These are phyloP conservation scores for Stenogyne calaminthoides DNA, from an alignment of 305 asterid genomes.

Conservation along the genomic window DNA sequence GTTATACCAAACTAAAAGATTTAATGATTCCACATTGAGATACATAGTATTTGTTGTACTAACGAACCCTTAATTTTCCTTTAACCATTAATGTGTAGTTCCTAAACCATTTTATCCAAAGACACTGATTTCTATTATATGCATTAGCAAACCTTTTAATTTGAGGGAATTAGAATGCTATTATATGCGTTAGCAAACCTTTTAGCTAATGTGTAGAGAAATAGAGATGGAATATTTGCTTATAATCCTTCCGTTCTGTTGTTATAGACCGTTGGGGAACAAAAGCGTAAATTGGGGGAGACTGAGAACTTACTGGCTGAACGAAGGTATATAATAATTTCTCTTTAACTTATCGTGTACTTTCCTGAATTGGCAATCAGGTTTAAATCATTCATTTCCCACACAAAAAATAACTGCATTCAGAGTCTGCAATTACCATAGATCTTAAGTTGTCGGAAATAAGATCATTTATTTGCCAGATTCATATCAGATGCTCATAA, in stretches of 20 bases:
- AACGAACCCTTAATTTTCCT: background rate
- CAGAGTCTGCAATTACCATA: background rate
- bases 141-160: background rate
- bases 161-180: background rate
- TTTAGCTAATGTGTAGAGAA: slow-evolving; percentile 14
- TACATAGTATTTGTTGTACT: background rate
- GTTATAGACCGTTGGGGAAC: slow-evolving; percentile 83
- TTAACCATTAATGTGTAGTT: background rate
- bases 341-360: background rate
- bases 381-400: background rate
- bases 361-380: background rate
- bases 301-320: slow-evolving; percentile 56
- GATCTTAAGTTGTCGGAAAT: background rate
- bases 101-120: background rate
- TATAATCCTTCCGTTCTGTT: slow-evolving; percentile 13
- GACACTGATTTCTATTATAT: slow-evolving; percentile 10
- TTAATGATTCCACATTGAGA: background rate
- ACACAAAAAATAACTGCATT: background rate
- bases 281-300: slow-evolving; percentile 67
- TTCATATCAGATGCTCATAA: slow-evolving; percentile 13
- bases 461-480: background rate
- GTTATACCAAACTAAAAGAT: background rate
- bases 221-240: background rate
- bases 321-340: slow-evolving; percentile 55
- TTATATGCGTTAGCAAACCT: background rate